Base-by-base conservation (phyloP, 495 filamentous ascomycete genomes). In the Lasiosphaeria miniovina region DNA sequence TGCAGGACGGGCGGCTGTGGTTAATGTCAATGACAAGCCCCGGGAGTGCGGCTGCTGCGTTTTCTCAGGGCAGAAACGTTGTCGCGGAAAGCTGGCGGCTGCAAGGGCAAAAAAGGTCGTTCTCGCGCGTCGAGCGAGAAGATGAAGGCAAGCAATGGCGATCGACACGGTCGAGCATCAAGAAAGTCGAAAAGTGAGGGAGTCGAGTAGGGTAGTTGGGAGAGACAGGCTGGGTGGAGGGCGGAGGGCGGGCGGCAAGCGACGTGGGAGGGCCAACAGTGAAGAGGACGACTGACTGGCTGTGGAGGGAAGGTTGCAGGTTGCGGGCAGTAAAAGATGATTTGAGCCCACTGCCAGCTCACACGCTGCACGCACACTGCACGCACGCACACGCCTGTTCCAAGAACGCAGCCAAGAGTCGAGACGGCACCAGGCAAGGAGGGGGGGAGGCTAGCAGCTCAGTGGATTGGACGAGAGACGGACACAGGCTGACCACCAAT, bases 351-450 rank as follows among this genome's bases (percentile, higher is more conserved):
- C 49, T 17, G 24, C 24, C 24, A 24, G 24, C 24, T 24, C 24
- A 24, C 24, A 24, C 24, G 24, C 24, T 24, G 24, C 35, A n/a
- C 12, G 31, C 31, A 36, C 49, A 57, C 64, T 68, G 68, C 68
- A 68, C 70, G 66, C 68, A 64, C 70, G 71, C 69, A 61, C 64
- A 54, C 66, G 55, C 66, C 24, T 64, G 66, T 69, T 71, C 66
- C 66, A 69, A 67, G 64, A 65, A 54, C 43, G 49, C 63, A 58
- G 61, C 55, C 55, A 53, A 10, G 50, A 59, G 69, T 71, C 67
- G 69, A 59, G 61, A 61, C 49, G 6, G 32, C 34, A 14, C 24
- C 59, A 61, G 59, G 57, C 63, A 65, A 64, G 61, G 61, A 59
- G 63, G 40, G 59, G 52, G 61, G 51, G 24, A 24, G 24, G 24